A percentile compares a stretch with the other conserved stretches of the same genome.
These are phyloP conservation scores for Neurospora sublineolata DNA, from an alignment of 495 filamentous ascomycete species.

Conservation along the genomic window DNA sequence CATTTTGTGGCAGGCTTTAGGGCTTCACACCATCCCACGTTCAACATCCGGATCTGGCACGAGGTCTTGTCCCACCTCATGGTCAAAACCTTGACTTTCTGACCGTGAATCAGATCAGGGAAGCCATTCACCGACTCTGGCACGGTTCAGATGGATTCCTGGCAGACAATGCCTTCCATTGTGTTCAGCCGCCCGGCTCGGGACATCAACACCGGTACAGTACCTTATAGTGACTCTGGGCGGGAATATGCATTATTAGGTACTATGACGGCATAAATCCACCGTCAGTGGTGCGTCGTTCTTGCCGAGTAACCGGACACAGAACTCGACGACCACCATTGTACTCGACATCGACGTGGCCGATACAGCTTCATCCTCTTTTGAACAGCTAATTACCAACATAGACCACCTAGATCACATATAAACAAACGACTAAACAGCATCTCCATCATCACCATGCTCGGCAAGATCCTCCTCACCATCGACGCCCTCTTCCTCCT, in stretches of 20 bases:
- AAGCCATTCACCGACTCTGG: background rate
- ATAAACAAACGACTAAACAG: background rate
- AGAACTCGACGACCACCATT: background rate
- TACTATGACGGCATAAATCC: background rate
- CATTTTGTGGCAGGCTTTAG: background rate
- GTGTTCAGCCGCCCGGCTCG: background rate
- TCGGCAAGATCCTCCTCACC: conserved; percentile 35
- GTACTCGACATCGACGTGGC: background rate
- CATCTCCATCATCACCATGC: conserved; percentile 12
- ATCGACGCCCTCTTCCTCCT: conserved; percentile 29
- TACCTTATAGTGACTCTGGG: too few relatives aligned
- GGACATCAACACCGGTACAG: background rate
- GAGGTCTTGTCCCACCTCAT: background rate
- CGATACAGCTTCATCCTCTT: background rate
- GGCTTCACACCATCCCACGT: background rate
- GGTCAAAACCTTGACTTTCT: background rate
- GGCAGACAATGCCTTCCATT: background rate
- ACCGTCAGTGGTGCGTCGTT: background rate
- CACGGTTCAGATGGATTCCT: background rate
- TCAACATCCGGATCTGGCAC: background rate
- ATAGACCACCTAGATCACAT: background rate
- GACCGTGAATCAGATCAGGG: too few relatives aligned
- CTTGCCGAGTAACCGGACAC: background rate
- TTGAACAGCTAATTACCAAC: background rate
- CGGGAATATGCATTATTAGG: background rate